Evolutionary conservation across 2,329 filamentous ascomycete genomes (phyloP).

Genomic region (Fusarium neocosmosporiellum): DNA sequence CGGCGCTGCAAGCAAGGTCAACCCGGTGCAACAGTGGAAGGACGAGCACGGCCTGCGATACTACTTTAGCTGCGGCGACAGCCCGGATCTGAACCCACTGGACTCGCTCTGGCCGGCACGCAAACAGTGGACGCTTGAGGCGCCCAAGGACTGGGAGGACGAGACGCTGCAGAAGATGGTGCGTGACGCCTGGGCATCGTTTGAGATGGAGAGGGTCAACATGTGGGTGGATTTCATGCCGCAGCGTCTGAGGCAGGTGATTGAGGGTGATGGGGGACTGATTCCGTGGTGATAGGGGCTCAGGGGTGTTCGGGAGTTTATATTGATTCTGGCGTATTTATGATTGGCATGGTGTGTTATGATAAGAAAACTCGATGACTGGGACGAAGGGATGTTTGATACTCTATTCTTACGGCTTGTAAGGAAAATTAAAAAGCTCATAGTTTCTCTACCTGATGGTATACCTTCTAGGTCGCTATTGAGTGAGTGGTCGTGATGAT

Average conservation of each 20-base stretch:
- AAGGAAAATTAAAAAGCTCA: not conserved
- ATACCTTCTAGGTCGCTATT: not conserved
- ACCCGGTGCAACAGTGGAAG: slow-evolving; percentile 52
- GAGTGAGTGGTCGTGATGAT: not conserved
- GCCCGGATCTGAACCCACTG: slow-evolving; percentile 51
- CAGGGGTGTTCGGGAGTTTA: not conserved
- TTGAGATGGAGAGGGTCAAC: slow-evolving; percentile 49
- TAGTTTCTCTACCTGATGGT: not conserved
- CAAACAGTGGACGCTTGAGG: slow-evolving; percentile 49
- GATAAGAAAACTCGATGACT: not conserved
- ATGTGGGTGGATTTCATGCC: slow-evolving; percentile 54
- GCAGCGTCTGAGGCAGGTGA: slow-evolving; percentile 47
- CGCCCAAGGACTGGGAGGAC: slow-evolving; percentile 49
- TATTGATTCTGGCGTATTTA: not conserved
- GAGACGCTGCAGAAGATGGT: slow-evolving; percentile 47
- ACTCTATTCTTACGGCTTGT: not conserved
- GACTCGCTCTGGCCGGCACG: slow-evolving; percentile 50
- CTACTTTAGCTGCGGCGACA: slow-evolving; percentile 52
- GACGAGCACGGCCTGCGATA: slow-evolving; percentile 46
- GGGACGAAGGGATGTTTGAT: slow-evolving; percentile 19
- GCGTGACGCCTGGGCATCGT: slow-evolving; percentile 43
- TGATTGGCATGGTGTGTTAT: not conserved
- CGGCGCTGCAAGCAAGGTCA: slow-evolving; percentile 50
- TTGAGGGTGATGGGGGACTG: slow-evolving; percentile 47
- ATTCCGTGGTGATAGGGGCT: slow-evolving; percentile 46